Evolutionary conservation across 129 eudicot species (phyloP).

Genomic region (Sambucus nigra): DNA sequence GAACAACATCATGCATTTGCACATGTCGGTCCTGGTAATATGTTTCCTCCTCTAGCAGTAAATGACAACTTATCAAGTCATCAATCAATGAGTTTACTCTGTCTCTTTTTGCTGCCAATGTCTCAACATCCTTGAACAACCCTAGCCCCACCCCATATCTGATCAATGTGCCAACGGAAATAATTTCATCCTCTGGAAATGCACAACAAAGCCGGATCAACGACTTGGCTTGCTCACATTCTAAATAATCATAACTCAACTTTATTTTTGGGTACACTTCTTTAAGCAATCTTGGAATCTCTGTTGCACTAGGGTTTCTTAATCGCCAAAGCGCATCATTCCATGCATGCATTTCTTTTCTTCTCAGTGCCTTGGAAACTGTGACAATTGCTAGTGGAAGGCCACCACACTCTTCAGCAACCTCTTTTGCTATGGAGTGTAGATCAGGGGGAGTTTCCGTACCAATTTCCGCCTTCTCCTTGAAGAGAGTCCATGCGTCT

Average conservation of each 20-base stretch:
- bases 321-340: not conserved
- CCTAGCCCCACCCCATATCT: not conserved
- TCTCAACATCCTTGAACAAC: not conserved
- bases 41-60: not conserved
- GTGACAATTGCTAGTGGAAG: not conserved
- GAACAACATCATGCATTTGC: constrained; percentile 3
- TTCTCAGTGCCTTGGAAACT: not conserved
- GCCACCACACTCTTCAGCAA: not conserved
- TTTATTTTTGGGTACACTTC: not conserved
- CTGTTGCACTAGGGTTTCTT: not conserved
- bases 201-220: constrained; percentile 1
- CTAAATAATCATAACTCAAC: constrained; percentile 1
- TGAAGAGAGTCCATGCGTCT: constrained; percentile 3
- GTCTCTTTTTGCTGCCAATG: not conserved
- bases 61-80: not conserved
- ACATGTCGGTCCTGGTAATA: not conserved
- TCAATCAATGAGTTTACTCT: not conserved
- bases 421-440: not conserved
- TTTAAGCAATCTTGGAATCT: not conserved
- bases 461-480: not conserved
- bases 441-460: not conserved
- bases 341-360: not conserved
- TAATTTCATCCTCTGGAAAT: not conserved
- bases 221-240: not conserved
- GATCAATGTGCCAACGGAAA: not conserved